These are phyloP conservation scores for Naganishia randhawae DNA, from an alignment of 768 basidiomycete genomes.

Conservation along the genomic window DNA sequence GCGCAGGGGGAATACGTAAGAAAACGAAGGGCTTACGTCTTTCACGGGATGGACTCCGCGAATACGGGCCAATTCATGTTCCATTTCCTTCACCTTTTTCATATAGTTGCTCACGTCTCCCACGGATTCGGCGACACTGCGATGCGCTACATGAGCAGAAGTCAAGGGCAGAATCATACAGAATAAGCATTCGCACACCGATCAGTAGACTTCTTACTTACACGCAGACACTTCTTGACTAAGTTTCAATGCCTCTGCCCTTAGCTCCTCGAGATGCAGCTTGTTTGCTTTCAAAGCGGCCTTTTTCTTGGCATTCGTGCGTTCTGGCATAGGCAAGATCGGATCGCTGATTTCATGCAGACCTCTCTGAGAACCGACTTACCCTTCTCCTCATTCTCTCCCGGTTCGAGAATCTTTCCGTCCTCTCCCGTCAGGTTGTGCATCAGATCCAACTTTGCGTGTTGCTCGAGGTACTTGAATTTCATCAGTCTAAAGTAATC, in stretches of 20 bases:
- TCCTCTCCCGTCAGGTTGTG: slow-evolving; percentile 81
- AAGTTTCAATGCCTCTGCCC: slow-evolving; percentile 59
- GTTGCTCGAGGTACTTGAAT: slow-evolving; percentile 83
- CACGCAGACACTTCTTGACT: slow-evolving; percentile 55
- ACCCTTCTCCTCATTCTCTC: slow-evolving; percentile 65
- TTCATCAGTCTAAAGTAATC: slow-evolving; percentile 58
- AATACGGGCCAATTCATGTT: slow-evolving; percentile 71
- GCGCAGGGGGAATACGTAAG: too few relatives aligned
- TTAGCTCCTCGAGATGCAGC: slow-evolving; percentile 60
- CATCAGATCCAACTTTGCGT: slow-evolving; percentile 83
- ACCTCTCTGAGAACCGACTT: slow-evolving; percentile 32
- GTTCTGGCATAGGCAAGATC: slow-evolving; percentile 46
- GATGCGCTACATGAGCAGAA: background rate
- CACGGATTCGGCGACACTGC: slow-evolving; percentile 19
- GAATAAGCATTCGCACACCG: background rate
- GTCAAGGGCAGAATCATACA: slow-evolving; percentile 10
- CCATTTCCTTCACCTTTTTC: slow-evolving; percentile 70
- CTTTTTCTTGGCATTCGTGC: slow-evolving; percentile 69
- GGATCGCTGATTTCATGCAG: background rate
- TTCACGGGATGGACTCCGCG: slow-evolving; percentile 71
- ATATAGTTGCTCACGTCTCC: slow-evolving; percentile 29
- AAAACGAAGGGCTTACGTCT: slow-evolving; percentile 36
- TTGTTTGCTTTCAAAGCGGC: slow-evolving; percentile 65
- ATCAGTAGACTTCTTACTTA: slow-evolving; percentile 28
- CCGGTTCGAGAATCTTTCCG: slow-evolving; percentile 71